These are phyloP conservation scores for Gamsiella multidivaricata DNA, from an alignment of 192 early-diverging fungal species.

Conservation along the genomic window DNA sequence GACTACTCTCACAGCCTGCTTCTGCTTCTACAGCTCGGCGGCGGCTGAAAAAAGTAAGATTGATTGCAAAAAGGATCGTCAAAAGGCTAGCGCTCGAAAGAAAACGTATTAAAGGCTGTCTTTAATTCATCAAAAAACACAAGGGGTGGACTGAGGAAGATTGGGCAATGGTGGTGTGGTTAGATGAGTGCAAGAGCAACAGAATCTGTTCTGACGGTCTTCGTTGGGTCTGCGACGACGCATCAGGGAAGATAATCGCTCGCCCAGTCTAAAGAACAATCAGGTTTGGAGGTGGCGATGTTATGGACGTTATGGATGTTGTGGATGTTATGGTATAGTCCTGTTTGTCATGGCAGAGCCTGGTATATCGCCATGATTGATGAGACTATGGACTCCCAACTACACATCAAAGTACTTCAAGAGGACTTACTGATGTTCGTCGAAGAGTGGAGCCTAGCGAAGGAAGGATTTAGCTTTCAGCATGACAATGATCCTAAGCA, in stretches of 20 bases:
- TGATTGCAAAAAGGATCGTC: slow-evolving; percentile 14
- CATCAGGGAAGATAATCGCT: neutral
- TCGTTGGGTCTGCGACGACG: slow-evolving; percentile 17
- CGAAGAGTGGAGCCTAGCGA: no score
- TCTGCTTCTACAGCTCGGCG: neutral
- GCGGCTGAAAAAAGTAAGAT: slow-evolving; percentile 10
- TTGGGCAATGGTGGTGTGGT: slow-evolving; percentile 12
- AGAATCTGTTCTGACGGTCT: slow-evolving; percentile 18
- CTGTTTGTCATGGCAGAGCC: no score
- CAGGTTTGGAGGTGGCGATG: slow-evolving; percentile 20
- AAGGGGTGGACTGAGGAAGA: slow-evolving; percentile 34
- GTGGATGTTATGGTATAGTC: no score
- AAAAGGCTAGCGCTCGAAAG: slow-evolving; percentile 10
- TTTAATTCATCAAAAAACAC: slow-evolving; percentile 27
- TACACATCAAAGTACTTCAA: no score
- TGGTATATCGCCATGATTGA: no score
- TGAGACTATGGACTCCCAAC: no score
- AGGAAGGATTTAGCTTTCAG: no score
- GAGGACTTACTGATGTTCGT: no score
- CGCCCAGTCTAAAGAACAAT: slow-evolving; percentile 20
- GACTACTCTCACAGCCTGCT: neutral
- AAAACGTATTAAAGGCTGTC: neutral
- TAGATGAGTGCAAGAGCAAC: slow-evolving; percentile 43
- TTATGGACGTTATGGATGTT: no score
- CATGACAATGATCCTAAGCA: no score